Conservation (phyloP, 208 protist genomes). For the Vickermania ingenoplastis region DNA sequence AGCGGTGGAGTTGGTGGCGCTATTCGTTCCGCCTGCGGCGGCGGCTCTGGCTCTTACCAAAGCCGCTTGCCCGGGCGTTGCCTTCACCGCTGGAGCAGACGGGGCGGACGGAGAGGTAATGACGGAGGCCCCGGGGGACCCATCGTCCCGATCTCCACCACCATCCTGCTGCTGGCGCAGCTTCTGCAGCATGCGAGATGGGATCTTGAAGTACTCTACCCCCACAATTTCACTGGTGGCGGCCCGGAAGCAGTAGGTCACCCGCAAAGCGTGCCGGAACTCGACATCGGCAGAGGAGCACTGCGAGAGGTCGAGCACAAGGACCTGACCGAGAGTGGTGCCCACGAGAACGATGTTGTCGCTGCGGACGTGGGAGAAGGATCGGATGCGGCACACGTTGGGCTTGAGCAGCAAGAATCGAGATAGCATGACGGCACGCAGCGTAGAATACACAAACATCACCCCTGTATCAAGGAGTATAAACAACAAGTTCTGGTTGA, state of each 20-base stretch:
- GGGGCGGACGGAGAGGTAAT: no score
- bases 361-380: conserved; percentile 20
- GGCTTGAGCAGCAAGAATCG: conserved; percentile 27
- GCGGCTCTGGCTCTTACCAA: no score
- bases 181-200: background rate
- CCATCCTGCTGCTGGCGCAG: background rate
- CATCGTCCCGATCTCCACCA: no score
- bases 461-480: conserved; percentile 57
- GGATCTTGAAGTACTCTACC: conserved; percentile 8
- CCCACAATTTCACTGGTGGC: conserved; percentile 20
- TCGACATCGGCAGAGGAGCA: conserved; percentile 16
- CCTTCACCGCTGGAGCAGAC: no score
- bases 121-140: no score
- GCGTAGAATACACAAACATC: conserved; percentile 65
- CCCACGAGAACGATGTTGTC: conserved; percentile 18
- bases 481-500: conserved; percentile 64
- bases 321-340: conserved; percentile 39
- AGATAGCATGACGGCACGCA: conserved; percentile 25
- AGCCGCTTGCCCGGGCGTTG: no score
- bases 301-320: conserved; percentile 28
- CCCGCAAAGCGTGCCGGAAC: conserved; percentile 11
- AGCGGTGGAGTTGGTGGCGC: no score
- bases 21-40: no score
- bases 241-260: conserved; percentile 16
- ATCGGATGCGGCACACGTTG: conserved; percentile 32